phyloP scores from a whole-genome alignment of 495 filamentous ascomycete genomes.

The Xylaria palmicola region DNA sequence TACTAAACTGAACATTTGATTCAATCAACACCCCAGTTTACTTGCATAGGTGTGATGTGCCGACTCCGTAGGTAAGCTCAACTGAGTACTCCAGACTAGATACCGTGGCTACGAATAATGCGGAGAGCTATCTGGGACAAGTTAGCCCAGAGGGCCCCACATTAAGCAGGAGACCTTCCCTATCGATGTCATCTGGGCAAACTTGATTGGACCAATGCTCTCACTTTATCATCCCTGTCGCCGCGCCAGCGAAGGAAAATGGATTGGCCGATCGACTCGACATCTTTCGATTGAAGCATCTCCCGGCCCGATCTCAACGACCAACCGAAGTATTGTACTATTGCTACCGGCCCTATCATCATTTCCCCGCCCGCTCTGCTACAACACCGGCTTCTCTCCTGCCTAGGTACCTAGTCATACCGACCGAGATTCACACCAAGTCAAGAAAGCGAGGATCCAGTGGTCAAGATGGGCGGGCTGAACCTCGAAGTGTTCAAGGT shows the following conservation, averaged over 20 bases:
- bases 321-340: no score
- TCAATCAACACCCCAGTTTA: no score
- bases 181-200: constrained; percentile 2
- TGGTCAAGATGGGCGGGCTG: constrained; percentile 67
- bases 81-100: no score
- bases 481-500: constrained; percentile 98
- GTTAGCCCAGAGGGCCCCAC: neutral
- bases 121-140: no score
- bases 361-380: no score
- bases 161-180: neutral
- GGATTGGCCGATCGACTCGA: constrained; percentile 1
- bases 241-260: neutral
- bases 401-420: neutral
- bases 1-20: no score
- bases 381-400: no score
- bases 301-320: no score
- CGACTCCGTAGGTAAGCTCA: no score
- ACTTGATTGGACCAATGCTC: neutral
- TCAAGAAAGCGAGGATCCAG: neutral
- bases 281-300: neutral
- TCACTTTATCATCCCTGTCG: neutral
- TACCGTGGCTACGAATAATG: no score
- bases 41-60: no score
- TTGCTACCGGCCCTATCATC: no score
- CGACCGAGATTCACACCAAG: neutral